These are phyloP conservation scores for Amaranthus palmeri DNA, from an alignment of 148 eudicot genomes.

Conservation along the genomic window DNA sequence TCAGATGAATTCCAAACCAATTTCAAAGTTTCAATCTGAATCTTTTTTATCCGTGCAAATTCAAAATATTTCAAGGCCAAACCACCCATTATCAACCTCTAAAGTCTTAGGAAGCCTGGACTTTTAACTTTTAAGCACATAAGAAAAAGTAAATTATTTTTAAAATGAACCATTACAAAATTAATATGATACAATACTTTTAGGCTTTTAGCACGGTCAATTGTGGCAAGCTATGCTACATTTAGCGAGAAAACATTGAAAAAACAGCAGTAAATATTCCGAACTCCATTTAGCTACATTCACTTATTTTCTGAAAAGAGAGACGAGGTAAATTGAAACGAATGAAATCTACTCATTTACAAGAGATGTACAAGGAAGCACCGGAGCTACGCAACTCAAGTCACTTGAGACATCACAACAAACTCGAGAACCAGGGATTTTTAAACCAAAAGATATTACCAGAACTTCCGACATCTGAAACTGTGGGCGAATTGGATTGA, in stretches of 20 bases:
- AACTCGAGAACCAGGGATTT: not conserved
- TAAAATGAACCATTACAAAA: too few species aligned
- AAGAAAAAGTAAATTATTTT: too few species aligned
- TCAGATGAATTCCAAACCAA: too few species aligned
- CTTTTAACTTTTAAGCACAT: too few species aligned
- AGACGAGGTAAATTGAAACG: not conserved
- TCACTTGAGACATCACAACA: not conserved
- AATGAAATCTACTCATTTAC: slow-evolving; percentile 6
- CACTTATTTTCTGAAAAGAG: not conserved
- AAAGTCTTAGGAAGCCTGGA: too few species aligned
- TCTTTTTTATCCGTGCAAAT: too few species aligned
- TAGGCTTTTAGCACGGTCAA: too few species aligned
- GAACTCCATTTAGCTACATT: not conserved
- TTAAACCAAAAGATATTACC: not conserved
- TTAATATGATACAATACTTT: too few species aligned
- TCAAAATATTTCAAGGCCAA: too few species aligned
- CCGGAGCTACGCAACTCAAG: not conserved
- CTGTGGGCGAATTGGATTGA: not conserved
- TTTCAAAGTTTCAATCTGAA: too few species aligned
- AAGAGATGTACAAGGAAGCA: not conserved
- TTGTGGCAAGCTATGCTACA: not conserved
- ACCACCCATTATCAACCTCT: too few species aligned
- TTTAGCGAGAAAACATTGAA: not conserved
- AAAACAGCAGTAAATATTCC: not conserved
- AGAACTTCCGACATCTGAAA: not conserved